phyloP scores from a whole-genome alignment of 2,329 filamentous ascomycete species.

The Colletotrichum sp. region DNA sequence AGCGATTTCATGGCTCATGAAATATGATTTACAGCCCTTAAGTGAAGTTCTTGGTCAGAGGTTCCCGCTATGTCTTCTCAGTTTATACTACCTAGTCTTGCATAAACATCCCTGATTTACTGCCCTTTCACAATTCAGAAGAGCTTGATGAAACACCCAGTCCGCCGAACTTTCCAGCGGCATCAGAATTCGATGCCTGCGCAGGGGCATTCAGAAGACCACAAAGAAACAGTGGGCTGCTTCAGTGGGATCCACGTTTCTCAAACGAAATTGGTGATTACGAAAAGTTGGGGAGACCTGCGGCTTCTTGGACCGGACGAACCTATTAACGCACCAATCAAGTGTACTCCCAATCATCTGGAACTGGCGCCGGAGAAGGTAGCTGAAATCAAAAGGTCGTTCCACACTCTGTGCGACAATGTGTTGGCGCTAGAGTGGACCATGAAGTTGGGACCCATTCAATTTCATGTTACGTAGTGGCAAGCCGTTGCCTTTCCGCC shows the following conservation, averaged over 20 bases:
- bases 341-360: background rate
- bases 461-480: background rate
- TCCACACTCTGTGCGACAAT: background rate
- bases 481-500: background rate
- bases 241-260: background rate
- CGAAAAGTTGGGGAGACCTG: background rate
- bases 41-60: background rate
- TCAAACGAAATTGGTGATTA: background rate
- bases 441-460: background rate
- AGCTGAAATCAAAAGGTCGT: background rate
- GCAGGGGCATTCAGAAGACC: background rate
- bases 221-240: no score
- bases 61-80: background rate
- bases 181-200: background rate
- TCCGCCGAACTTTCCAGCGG: background rate
- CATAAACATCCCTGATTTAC: background rate
- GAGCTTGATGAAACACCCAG: background rate
- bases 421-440: background rate
- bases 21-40: background rate
- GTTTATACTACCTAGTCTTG: background rate
- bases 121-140: background rate
- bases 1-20: background rate
- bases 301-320: background rate
- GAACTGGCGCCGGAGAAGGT: background rate
- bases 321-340: background rate